These are phyloP conservation scores for Thermoascus crustaceus DNA, from an alignment of 2,329 filamentous ascomycete genomes.

Conservation along the genomic window DNA sequence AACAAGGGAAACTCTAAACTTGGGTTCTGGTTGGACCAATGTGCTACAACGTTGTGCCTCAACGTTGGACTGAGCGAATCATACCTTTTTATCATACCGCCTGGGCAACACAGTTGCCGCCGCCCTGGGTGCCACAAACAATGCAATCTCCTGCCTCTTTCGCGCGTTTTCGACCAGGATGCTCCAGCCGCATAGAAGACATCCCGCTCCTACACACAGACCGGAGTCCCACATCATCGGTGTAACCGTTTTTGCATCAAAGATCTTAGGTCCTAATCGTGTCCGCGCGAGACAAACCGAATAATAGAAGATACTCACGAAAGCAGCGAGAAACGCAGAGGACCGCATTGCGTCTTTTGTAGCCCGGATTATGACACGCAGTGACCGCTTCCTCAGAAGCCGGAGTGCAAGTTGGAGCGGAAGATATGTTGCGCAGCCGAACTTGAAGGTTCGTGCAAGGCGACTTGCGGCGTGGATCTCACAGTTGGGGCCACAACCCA, in stretches of 20 bases:
- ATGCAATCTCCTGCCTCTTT: conserved; percentile 63
- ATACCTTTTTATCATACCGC: conserved; percentile 50
- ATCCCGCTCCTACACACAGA: conserved; percentile 63
- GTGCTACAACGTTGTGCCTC: conserved; percentile 3
- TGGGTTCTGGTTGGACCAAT: not conserved
- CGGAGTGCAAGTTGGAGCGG: conserved; percentile 63
- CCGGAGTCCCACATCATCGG: conserved; percentile 50
- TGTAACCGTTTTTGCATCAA: conserved; percentile 48
- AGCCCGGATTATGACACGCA: conserved; percentile 41
- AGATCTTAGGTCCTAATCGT: conserved; percentile 59
- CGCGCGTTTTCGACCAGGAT: conserved; percentile 61
- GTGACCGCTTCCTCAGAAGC: conserved; percentile 42
- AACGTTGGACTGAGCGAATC: conserved; percentile 4
- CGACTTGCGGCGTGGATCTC: conserved; percentile 64
- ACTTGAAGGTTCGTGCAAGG: conserved; percentile 61
- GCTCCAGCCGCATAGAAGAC: conserved; percentile 72
- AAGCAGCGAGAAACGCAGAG: conserved; percentile 68
- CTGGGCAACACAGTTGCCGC: conserved; percentile 66
- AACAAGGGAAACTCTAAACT: too few species aligned
- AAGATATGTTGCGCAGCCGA: conserved; percentile 68
- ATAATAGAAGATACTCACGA: conserved; percentile 77
- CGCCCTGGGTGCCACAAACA: conserved; percentile 75
- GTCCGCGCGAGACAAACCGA: conserved; percentile 71
- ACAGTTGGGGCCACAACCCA: conserved; percentile 62
- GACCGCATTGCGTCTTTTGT: conserved; percentile 57